Base-by-base conservation (phyloP, 495 filamentous ascomycete species). In the Podospora conica region DNA sequence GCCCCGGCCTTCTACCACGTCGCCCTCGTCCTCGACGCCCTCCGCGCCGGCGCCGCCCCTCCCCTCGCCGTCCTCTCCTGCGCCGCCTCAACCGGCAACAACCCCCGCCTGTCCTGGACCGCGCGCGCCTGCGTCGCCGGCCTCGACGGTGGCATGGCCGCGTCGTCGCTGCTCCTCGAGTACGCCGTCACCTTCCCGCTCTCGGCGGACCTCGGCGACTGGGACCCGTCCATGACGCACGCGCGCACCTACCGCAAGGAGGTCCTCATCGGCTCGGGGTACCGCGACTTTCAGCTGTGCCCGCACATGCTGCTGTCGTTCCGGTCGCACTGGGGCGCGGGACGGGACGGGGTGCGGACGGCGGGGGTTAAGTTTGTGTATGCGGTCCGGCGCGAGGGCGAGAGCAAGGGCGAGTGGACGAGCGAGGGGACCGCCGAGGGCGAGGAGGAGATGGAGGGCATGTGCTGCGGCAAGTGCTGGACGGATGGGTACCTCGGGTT, bases 1-100 rank as follows among this genome's bases (percentile, higher is more conserved):
- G 53, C 65, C 55, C 54, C 74, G 5, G 58, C 71, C 20, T 74
- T 69, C 56, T 74, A 74, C 56, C 73, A 75, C 55, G 40, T 72
- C 61, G 10, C 72, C 60, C 64, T 64, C 55, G 63, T 72, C 9
- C 64, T 58, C 21, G 27, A 54, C 11, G 12, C n/a, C 10, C 31
- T 64, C 56, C 22, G 59, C 9, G 24, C 12, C 57, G 27, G 21
- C 8, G 25, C 54, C 27, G 3, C 21, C 28, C n/a, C 23, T 2
- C 9, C 24, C 1, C 29, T 60, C 29, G 23, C 53, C 22, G 1
- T 10, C 18, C 48, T 66, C 27, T n/a, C 53, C 20, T 24, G 73
- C 64, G 29, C 21, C 1, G 55, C 64, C 24, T 11, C 55, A 7
- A 65, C 60, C 29, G 71, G 64, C 27, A 55, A 18, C 33, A 69